These are phyloP conservation scores for Thalia dealbata DNA, from an alignment of 176 grass and related monocot genomes.

Conservation along the genomic window DNA sequence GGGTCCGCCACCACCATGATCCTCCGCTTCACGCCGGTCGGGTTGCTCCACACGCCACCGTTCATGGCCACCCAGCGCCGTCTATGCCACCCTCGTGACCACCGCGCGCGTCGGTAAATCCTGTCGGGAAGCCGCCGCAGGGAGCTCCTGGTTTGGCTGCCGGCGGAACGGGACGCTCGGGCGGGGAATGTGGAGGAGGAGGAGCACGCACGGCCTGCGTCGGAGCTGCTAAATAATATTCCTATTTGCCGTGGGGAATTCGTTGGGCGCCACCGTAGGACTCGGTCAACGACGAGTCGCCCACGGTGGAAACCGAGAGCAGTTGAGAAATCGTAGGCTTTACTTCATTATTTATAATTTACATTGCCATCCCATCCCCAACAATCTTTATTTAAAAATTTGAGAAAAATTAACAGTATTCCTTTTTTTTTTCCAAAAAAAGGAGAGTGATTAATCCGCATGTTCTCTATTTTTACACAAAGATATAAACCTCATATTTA, in stretches of 20 bases:
- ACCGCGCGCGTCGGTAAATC: neutral
- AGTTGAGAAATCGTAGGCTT: neutral
- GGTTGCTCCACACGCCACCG: neutral
- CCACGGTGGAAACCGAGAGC: no score
- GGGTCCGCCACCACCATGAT: constrained; percentile 69
- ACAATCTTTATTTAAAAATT: no score
- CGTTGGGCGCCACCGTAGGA: neutral
- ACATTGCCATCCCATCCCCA: no score
- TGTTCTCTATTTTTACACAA: no score
- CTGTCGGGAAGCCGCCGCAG: neutral
- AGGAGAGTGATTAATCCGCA: no score
- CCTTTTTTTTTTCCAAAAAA: no score
- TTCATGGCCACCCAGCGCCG: constrained; percentile 1
- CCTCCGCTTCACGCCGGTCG: constrained; percentile 31
- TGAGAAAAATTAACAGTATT: no score
- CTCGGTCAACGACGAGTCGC: neutral
- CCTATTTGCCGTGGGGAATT: neutral
- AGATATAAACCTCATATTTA: no score
- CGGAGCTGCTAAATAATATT: neutral
- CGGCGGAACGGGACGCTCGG: neutral
- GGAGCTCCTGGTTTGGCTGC: neutral
- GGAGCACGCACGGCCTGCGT: neutral
- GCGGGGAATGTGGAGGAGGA: neutral
- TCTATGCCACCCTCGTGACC: neutral
- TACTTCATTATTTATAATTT: neutral